Conservation (phyloP, 2,329 filamentous ascomycete species). For the Fusarium penzigii region DNA sequence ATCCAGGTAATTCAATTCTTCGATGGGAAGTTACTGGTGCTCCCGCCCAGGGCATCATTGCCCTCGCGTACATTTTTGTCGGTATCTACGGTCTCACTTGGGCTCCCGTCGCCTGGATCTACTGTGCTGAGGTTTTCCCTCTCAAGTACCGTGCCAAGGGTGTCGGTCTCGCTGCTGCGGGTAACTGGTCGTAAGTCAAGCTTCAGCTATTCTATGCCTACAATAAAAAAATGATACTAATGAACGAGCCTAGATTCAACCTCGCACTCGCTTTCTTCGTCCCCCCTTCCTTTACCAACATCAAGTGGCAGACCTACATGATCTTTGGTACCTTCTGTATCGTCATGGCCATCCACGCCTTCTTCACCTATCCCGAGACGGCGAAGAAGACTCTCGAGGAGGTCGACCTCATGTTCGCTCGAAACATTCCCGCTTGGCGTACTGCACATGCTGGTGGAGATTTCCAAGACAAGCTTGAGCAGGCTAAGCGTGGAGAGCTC, state of each 20-base stretch:
- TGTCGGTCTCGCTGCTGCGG: constrained; percentile 52
- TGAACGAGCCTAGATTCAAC: constrained; percentile 34
- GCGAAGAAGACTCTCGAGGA: constrained; percentile 33
- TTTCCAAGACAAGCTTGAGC: constrained; percentile 20
- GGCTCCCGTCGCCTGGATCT: constrained; percentile 55
- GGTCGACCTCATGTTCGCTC: constrained; percentile 23
- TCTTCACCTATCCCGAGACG: constrained; percentile 59
- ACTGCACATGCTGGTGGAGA: constrained; percentile 12
- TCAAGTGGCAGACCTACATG: constrained; percentile 53
- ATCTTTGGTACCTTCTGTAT: constrained; percentile 45
- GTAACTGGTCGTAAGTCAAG: constrained; percentile 39
- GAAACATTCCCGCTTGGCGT: constrained; percentile 24
- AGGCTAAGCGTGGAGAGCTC: constrained; percentile 21
- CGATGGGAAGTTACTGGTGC: constrained; percentile 46
- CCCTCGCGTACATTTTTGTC: constrained; percentile 50
- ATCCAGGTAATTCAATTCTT: constrained; percentile 45
- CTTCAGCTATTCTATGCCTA: background rate
- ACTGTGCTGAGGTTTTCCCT: constrained; percentile 59
- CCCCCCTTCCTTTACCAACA: constrained; percentile 39
- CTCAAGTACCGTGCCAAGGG: constrained; percentile 53
- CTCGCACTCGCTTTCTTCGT: constrained; percentile 42
- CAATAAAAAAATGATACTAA: background rate
- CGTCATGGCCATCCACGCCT: constrained; percentile 44
- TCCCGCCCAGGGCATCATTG: constrained; percentile 51
- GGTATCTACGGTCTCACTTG: constrained; percentile 41